Base-by-base conservation (phyloP, 768 basidiomycete species). In the Fistulinella prunicolor region DNA sequence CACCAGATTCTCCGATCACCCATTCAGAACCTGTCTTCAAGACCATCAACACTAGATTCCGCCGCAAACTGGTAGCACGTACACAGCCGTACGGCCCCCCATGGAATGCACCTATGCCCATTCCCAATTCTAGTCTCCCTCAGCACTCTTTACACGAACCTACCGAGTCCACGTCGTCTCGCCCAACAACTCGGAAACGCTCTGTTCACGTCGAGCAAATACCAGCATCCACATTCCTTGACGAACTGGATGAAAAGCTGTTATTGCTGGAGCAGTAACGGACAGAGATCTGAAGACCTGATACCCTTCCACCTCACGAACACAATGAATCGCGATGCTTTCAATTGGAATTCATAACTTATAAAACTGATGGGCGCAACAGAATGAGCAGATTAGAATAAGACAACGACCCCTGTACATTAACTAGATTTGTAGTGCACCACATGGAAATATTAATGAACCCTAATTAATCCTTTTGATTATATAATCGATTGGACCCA, bases 71-170 rank as follows among this genome's bases (percentile, higher is more conserved):
- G 4, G 57, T 57, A 4, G 47, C 59, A 29, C 70, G 70, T 16
- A 71, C 71, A 10, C 69, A 71, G 16, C 70, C 70, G 4, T 71
- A 71, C 21, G 64, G 67, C 10, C 62, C 68, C 29, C 70, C 70
- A 4, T 71, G 68, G 56, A 72, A 68, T 49, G 62, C 57, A 16
- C 47, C 51, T 2, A 66, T 66, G 64, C 63, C 63, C 16, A 35
- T 47, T n/a, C 39, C 30, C 12, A 55, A 60, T 16, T 35, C 21
- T 1, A 9, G 7, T 35, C 40, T 43, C 13, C 21, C 49, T 10
- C 44, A 24, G 6, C 49, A 44, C 16, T 41, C 42, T 44, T 14
- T 35, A 16, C 55, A 24, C 20, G 35, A 42, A 36, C 20, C 38
- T 9, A 3, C 32, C 9, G 41, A 40, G 9, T 28, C 21, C 5